Conservation (phyloP, 129 eudicot species). For the Ambrosia artemisiifolia region DNA sequence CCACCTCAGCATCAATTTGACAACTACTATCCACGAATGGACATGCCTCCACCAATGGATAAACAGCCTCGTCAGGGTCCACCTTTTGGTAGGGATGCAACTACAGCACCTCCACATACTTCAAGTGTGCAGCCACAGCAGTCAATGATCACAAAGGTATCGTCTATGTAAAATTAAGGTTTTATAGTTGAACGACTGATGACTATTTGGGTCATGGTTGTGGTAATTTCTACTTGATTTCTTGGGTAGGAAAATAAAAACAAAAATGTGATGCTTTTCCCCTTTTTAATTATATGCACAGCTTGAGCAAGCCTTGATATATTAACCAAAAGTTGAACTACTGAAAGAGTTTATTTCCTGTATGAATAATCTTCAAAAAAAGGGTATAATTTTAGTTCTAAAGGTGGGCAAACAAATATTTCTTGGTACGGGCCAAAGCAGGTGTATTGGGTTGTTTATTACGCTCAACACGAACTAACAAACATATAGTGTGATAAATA, state of each 20-base stretch:
- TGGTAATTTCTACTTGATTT: too few relatives aligned
- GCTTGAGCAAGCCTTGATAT: too few relatives aligned
- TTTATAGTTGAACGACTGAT: neutral
- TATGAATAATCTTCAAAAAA: too few relatives aligned
- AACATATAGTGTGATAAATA: neutral
- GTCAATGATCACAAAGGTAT: constrained; percentile 79
- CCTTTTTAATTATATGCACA: too few relatives aligned
- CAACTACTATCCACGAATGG: constrained; percentile 64
- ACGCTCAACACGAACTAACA: neutral
- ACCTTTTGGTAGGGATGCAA: constrained; percentile 67
- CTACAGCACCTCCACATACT: constrained; percentile 54
- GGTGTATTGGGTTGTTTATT: neutral
- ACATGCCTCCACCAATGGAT: constrained; percentile 68
- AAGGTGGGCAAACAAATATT: too few relatives aligned
- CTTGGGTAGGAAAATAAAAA: too few relatives aligned
- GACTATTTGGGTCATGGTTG: too few relatives aligned
- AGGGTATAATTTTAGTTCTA: too few relatives aligned
- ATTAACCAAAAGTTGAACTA: too few relatives aligned
- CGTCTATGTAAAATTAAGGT: neutral
- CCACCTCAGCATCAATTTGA: constrained; percentile 78
- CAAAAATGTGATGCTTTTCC: too few relatives aligned
- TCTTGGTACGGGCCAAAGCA: too few relatives aligned
- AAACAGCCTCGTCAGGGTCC: constrained; percentile 68
- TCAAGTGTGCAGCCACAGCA: constrained; percentile 55
- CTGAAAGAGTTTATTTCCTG: too few relatives aligned